These are phyloP conservation scores for Pleurotus sapidus DNA, from an alignment of 768 basidiomycete species.

Conservation along the genomic window DNA sequence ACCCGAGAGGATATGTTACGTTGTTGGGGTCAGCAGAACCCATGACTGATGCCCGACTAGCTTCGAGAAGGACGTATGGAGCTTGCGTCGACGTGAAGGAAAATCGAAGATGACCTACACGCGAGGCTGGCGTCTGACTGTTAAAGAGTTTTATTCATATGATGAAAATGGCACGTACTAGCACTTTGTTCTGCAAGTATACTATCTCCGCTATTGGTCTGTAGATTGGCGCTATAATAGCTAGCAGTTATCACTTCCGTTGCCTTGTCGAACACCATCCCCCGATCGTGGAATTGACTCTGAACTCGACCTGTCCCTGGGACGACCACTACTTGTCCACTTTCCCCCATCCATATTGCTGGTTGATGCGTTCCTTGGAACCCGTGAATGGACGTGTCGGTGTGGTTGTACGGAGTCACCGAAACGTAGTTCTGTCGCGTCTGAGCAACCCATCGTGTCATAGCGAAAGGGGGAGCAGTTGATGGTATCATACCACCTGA, in stretches of 20 bases:
- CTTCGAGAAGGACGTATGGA: slow-evolving; percentile 68
- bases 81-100: slow-evolving; percentile 41
- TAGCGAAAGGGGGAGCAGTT: slow-evolving; percentile 57
- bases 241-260: slow-evolving; percentile 51
- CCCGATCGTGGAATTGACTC: slow-evolving; percentile 56
- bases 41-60: slow-evolving; percentile 58
- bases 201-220: slow-evolving; percentile 47
- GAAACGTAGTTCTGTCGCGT: slow-evolving; percentile 58
- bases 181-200: slow-evolving; percentile 60
- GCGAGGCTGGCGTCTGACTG: slow-evolving; percentile 47
- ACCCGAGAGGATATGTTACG: slow-evolving; percentile 52
- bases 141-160: neutral
- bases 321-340: slow-evolving; percentile 41
- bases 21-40: slow-evolving; percentile 45
- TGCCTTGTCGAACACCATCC: slow-evolving; percentile 47
- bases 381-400: slow-evolving; percentile 41
- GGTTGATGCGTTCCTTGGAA: slow-evolving; percentile 65
- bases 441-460: slow-evolving; percentile 66
- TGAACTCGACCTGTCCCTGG: slow-evolving; percentile 42
- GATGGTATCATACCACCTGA: slow-evolving; percentile 61
- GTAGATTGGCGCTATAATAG: slow-evolving; percentile 58
- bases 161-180: slow-evolving; percentile 36
- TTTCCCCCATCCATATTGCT: slow-evolving; percentile 69
- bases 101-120: slow-evolving; percentile 73
- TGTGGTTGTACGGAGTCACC: slow-evolving; percentile 48